These are phyloP conservation scores for Colletotrichum somersetense DNA, from an alignment of 2,329 filamentous ascomycete species.

Conservation along the genomic window DNA sequence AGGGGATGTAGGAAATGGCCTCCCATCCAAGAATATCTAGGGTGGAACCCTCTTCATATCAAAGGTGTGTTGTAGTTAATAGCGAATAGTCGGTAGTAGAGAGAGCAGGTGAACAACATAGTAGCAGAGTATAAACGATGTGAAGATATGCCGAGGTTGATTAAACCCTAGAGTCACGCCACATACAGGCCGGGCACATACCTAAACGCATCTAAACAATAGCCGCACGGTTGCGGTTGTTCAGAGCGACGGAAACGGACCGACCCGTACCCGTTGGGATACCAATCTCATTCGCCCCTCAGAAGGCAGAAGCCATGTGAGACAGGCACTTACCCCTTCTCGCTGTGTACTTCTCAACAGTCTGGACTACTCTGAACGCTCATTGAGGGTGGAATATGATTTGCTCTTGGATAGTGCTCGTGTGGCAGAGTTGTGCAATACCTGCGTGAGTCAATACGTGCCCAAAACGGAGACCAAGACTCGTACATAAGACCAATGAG, in stretches of 20 bases:
- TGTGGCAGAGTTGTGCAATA: not conserved
- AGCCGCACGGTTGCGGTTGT: not conserved
- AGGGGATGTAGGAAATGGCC: not conserved
- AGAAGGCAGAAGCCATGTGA: not conserved
- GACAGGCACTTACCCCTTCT: not conserved
- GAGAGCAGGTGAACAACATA: no score
- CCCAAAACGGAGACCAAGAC: not conserved
- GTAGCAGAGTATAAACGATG: not conserved
- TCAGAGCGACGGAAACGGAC: constrained; percentile 11
- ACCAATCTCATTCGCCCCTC: not conserved
- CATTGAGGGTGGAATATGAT: not conserved
- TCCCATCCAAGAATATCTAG: no score
- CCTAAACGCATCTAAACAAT: not conserved
- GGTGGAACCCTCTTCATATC: not conserved
- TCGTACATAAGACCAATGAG: not conserved
- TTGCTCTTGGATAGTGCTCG: not conserved
- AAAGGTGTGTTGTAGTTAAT: no score
- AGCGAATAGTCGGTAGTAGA: not conserved
- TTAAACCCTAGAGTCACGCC: not conserved
- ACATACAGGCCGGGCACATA: not conserved
- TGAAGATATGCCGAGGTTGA: not conserved
- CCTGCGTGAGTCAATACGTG: not conserved
- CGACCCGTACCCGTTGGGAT: not conserved
- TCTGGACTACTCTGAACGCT: not conserved
- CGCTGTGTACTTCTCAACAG: not conserved